These are phyloP conservation scores for Akebia trifoliata DNA, from an alignment of 164 flowering plant genomes.

Conservation along the genomic window DNA sequence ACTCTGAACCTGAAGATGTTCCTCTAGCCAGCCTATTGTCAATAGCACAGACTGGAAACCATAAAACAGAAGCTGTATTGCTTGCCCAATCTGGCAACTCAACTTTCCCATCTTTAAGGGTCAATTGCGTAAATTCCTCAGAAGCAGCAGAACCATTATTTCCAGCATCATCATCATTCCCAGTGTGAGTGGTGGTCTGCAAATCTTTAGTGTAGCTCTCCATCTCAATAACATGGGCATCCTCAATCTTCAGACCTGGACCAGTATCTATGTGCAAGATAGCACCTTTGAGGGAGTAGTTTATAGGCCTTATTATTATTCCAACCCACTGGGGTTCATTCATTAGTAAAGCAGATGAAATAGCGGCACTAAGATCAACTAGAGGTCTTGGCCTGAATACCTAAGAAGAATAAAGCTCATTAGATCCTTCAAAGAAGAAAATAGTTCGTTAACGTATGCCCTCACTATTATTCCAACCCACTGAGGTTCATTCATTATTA, in stretches of 20 bases:
- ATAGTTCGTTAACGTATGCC: neutral
- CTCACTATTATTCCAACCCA: no score
- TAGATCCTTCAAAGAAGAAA: constrained; percentile 5
- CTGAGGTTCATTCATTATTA: no score
- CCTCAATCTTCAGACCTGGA: constrained; percentile 79
- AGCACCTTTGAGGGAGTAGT: constrained; percentile 89
- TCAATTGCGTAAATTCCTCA: constrained; percentile 39
- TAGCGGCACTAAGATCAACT: constrained; percentile 86
- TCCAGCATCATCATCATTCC: constrained; percentile 11
- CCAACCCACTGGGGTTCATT: constrained; percentile 98
- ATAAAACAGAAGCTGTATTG: constrained; percentile 58
- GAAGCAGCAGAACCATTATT: constrained; percentile 24
- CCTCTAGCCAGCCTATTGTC: constrained; percentile 65
- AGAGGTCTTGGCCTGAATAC: constrained; percentile 88
- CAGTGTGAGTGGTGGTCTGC: constrained; percentile 16
- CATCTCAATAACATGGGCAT: constrained; percentile 66
- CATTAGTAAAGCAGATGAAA: constrained; percentile 87
- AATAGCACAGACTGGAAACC: constrained; percentile 82
- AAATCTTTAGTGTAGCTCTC: constrained; percentile 37
- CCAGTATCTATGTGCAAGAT: constrained; percentile 87
- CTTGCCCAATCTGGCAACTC: constrained; percentile 91
- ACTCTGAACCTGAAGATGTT: constrained; percentile 57
- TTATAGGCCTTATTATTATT: constrained; percentile 64
- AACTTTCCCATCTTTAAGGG: constrained; percentile 53
- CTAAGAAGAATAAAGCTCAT: constrained; percentile 29